Percentiles rank a stretch among this genome's conserved stretches.
These are phyloP conservation scores for Neonectria coccinea DNA, from an alignment of 2,329 filamentous ascomycete species.

Conservation along the genomic window DNA sequence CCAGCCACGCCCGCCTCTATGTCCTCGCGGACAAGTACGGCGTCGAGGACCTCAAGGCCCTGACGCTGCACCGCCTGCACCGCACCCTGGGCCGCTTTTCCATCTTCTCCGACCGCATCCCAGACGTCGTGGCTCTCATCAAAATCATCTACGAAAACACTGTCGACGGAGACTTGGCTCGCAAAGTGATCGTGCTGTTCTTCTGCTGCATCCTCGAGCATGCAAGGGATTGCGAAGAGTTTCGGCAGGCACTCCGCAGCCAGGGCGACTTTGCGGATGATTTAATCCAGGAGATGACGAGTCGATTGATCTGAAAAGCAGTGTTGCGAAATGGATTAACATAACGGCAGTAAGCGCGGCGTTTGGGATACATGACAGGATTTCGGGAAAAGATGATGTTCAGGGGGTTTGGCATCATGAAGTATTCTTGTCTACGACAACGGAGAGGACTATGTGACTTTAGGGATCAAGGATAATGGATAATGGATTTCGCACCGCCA, in stretches of 20 bases:
- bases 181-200: constrained; percentile 35
- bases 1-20: constrained; percentile 41
- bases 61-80: constrained; percentile 39
- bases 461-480: neutral
- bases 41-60: constrained; percentile 31
- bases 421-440: neutral
- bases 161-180: constrained; percentile 34
- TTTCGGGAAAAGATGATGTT: constrained; percentile 2
- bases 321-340: constrained; percentile 1
- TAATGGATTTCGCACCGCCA: neutral
- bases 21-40: constrained; percentile 44
- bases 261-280: constrained; percentile 38
- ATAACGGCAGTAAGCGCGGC: constrained; percentile 12
- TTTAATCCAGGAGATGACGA: constrained; percentile 32
- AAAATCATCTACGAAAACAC: constrained; percentile 41
- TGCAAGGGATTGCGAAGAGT: constrained; percentile 27
- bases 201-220: constrained; percentile 40
- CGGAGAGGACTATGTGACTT: neutral
- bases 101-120: constrained; percentile 30
- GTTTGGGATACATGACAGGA: constrained; percentile 16
- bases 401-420: neutral
- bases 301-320: constrained; percentile 22
- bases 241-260: constrained; percentile 27
- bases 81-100: constrained; percentile 27
- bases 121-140: constrained; percentile 36